phyloP scores from a whole-genome alignment of 1,284 basidiomycete genomes.

The Fomitiporia mediterranea region DNA sequence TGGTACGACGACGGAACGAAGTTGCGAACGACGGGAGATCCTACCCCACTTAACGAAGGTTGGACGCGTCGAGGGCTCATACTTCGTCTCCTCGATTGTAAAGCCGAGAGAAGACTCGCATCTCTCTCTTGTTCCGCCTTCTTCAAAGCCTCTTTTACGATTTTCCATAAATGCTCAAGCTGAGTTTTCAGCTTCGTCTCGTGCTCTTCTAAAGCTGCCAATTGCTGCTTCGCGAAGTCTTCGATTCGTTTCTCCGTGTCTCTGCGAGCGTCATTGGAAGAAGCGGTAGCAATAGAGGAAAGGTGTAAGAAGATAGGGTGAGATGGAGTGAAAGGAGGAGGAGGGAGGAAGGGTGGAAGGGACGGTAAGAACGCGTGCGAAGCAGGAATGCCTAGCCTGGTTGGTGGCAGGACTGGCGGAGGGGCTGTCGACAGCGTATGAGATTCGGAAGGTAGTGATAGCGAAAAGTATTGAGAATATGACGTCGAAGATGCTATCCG shows the following conservation, averaged over 20 bases:
- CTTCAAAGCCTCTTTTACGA: constrained; percentile 48
- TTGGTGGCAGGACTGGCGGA: constrained; percentile 24
- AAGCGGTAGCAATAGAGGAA: constrained; percentile 48
- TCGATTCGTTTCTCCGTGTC: constrained; percentile 56
- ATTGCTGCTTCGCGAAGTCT: constrained; percentile 50
- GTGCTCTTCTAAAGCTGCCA: constrained; percentile 49
- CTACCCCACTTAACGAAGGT: neutral
- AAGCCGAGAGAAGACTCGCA: constrained; percentile 5
- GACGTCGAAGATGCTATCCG: constrained; percentile 41
- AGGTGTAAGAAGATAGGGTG: constrained; percentile 67
- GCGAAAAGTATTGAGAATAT: constrained; percentile 49
- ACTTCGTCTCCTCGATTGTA: constrained; percentile 11
- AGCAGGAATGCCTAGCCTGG: constrained; percentile 16
- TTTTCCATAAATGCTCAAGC: constrained; percentile 60
- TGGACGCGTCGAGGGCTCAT: constrained; percentile 3
- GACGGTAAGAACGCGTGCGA: constrained; percentile 48
- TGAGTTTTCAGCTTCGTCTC: constrained; percentile 53
- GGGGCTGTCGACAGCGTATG: constrained; percentile 28
- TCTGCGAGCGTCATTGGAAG: constrained; percentile 51
- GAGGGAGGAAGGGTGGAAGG: constrained; percentile 64
- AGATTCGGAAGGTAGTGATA: constrained; percentile 42
- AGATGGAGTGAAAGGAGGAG: constrained; percentile 70
- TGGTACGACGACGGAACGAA: constrained; percentile 49
- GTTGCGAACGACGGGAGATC: constrained; percentile 35
- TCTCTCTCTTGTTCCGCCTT: constrained; percentile 41